phyloP scores from a whole-genome alignment of 148 eudicot genomes.

The Fagopyrum homotropicum region DNA sequence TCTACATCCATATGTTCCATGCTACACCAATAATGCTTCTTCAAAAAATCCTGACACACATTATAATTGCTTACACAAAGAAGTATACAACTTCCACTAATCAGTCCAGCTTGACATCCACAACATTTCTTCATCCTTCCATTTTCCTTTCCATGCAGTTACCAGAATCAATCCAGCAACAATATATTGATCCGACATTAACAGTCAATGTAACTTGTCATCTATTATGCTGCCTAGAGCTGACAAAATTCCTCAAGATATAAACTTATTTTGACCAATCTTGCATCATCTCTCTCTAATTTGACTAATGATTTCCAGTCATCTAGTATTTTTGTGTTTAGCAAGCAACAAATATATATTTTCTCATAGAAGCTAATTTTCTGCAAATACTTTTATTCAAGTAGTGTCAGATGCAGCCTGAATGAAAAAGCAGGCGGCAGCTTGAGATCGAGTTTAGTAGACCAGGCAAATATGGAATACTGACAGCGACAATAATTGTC shows the following conservation, averaged over 20 bases:
- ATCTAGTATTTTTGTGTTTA: background rate
- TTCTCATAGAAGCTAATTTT: background rate
- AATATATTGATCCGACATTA: background rate
- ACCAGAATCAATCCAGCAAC: background rate
- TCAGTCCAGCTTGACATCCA: slow-evolving; percentile 6
- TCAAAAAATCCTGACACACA: background rate
- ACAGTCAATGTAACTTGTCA: background rate
- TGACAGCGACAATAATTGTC: background rate
- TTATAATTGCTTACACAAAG: background rate
- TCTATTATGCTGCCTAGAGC: background rate
- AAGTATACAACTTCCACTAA: background rate
- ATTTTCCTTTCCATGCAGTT: background rate
- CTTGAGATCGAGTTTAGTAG: background rate
- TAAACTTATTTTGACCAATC: background rate
- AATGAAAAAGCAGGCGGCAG: background rate
- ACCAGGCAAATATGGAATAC: background rate
- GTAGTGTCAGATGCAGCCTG: background rate
- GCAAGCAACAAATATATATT: background rate
- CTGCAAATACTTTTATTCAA: background rate
- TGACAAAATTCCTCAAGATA: background rate
- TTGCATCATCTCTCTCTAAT: too few relatives aligned
- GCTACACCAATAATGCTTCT: background rate
- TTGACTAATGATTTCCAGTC: background rate
- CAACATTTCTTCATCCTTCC: background rate
- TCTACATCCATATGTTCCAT: background rate